phyloP scores from a whole-genome alignment of 306 rosid genomes.

The Prunus dulcis region DNA sequence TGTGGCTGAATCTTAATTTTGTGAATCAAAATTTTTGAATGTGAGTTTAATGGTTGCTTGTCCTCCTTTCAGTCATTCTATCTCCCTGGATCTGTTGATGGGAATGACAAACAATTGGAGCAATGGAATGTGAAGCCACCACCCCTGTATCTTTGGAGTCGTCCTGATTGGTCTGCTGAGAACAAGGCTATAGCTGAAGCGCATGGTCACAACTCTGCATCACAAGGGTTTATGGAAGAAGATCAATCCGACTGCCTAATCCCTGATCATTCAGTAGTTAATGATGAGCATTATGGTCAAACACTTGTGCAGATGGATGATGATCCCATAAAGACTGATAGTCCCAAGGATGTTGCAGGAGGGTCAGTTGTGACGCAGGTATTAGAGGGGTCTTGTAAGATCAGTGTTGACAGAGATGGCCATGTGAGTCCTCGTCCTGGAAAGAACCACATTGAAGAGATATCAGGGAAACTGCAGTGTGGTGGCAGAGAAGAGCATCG shows the following conservation, averaged over 20 bases:
- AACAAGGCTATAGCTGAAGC: constrained; percentile 59
- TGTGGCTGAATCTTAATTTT: not conserved
- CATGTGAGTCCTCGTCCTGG: constrained; percentile 24
- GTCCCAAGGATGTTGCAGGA: constrained; percentile 23
- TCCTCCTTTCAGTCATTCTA: constrained; percentile 69
- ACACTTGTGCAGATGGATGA: constrained; percentile 26
- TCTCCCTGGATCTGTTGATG: constrained; percentile 79
- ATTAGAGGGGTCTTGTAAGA: constrained; percentile 13
- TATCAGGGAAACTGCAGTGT: constrained; percentile 33
- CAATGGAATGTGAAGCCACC: constrained; percentile 71
- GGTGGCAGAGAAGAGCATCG: constrained; percentile 21
- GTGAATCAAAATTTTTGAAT: constrained; percentile 4
- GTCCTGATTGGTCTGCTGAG: constrained; percentile 45
- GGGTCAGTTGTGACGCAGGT: constrained; percentile 16
- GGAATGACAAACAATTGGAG: constrained; percentile 59
- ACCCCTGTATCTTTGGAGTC: constrained; percentile 84
- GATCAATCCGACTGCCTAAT: constrained; percentile 12
- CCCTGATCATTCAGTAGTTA: constrained; percentile 19
- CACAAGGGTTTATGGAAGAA: constrained; percentile 6
- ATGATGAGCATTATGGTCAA: constrained; percentile 21
- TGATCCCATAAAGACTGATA: constrained; percentile 18
- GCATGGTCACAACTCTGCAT: constrained; percentile 42
- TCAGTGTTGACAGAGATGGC: constrained; percentile 29
- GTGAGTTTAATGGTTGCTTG: constrained; percentile 9
- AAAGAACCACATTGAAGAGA: constrained; percentile 27